Base-by-base conservation (phyloP, 768 basidiomycete species). In the Paxillus involutus region DNA sequence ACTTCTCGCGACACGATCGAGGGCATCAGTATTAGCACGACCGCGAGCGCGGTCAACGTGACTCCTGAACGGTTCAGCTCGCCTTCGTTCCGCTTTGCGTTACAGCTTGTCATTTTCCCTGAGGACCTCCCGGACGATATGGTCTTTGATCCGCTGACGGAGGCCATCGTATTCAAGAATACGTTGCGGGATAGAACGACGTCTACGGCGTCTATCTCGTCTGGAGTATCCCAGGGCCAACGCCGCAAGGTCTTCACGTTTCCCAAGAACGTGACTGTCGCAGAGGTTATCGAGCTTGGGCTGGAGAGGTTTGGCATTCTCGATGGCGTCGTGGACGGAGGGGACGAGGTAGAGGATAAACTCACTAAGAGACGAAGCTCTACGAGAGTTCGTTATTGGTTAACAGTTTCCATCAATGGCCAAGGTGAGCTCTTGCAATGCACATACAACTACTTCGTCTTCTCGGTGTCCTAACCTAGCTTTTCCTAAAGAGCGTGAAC, bases 301-400 rank as follows among this genome's bases (percentile, higher is more conserved):
- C 67, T 99, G 58, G 97, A 98, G 65, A 75, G 94, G 53, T 98
- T 98, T 65, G 97, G 97, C 3, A 97, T 99, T 52, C 75, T 83
- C 35, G 96, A 97, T 37, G 97, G 95, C n/a, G 94, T 99, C 2
- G 96, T 98, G 3, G 95, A 98, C 68, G 97, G 97, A 2, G 97
- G 97, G 1, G 97, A 99, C 68, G 96, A 98, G 64, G 83, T 99
- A 1, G 97, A 99, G 71, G 96, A 98, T 67, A 94, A 96, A 67
- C 76, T 86, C 33, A 78, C 82, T 7, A 93, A 94, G 73, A 77
- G 94, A 54, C 79, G 87, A 58, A 96, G 92, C 65, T 77, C 82
- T 7, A 71, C 81, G 9, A 80, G 91, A 53, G 90, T 98, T 35
- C 79, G 93, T 51, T 98, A 98, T 68, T 82, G 82, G n/a, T 73